Percentiles rank a stretch among this genome's conserved stretches.
phyloP scores from a whole-genome alignment of 2,329 filamentous ascomycete species.

The Mariannaea sp. region DNA sequence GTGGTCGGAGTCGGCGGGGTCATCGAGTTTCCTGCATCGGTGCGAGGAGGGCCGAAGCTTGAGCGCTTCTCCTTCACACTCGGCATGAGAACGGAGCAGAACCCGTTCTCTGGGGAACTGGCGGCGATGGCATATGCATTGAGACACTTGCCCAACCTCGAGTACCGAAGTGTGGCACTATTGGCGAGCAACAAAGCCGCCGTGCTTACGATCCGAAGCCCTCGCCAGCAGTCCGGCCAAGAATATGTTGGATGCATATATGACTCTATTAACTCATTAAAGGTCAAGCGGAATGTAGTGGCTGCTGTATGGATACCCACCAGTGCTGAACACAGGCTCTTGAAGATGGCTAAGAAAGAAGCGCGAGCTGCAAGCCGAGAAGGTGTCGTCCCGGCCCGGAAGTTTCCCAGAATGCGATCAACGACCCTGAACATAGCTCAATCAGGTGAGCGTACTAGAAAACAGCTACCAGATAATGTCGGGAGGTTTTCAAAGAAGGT shows the following conservation, averaged over 20 bases:
- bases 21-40: slow-evolving; percentile 5
- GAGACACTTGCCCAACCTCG: slow-evolving; percentile 12
- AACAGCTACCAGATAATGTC: slow-evolving; percentile 20
- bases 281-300: slow-evolving; percentile 10
- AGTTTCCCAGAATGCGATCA: slow-evolving; percentile 21
- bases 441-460: slow-evolving; percentile 5
- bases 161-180: slow-evolving; percentile 13
- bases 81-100: slow-evolving; percentile 25
- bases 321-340: slow-evolving; percentile 11
- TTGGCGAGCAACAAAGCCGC: slow-evolving; percentile 27
- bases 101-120: slow-evolving; percentile 26
- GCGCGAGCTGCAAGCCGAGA: slow-evolving; percentile 14
- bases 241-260: slow-evolving; percentile 28
- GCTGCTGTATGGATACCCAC: slow-evolving; percentile 17
- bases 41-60: slow-evolving; percentile 6
- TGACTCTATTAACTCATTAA: slow-evolving; percentile 18
- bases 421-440: slow-evolving; percentile 18
- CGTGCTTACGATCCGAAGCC: slow-evolving; percentile 21
- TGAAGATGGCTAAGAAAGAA: slow-evolving; percentile 16
- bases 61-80: slow-evolving; percentile 27
- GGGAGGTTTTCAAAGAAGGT: slow-evolving; percentile 25
- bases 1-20: slow-evolving; percentile 25
- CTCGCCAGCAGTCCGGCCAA: slow-evolving; percentile 27
- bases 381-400: slow-evolving; percentile 7
- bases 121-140: slow-evolving; percentile 24